phyloP scores from a whole-genome alignment of 306 rosid genomes.

The Casuarina cunninghamiana region DNA sequence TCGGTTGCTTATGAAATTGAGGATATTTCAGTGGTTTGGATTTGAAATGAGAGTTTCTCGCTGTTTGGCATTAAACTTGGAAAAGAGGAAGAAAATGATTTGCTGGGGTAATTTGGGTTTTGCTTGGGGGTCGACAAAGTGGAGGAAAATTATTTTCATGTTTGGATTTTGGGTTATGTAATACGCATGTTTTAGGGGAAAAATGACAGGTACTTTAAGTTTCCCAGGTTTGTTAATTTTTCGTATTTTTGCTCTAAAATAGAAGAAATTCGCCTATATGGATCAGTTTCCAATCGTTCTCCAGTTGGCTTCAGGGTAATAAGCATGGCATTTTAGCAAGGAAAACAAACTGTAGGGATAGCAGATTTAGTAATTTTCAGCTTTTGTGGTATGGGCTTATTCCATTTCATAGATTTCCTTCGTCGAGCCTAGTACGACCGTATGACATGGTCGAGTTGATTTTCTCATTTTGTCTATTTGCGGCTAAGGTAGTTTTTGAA shows the following conservation, averaged over 20 bases:
- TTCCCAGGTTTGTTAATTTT: background rate
- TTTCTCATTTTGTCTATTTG: background rate
- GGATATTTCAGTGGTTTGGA: background rate
- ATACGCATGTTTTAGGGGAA: background rate
- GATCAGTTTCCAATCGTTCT: background rate
- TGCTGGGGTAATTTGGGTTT: background rate
- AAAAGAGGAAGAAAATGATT: background rate
- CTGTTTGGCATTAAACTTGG: background rate
- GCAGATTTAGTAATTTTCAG: background rate
- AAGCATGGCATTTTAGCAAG: background rate
- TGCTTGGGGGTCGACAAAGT: conserved; percentile 2
- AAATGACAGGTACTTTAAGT: background rate
- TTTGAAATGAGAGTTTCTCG: background rate
- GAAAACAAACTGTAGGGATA: background rate
- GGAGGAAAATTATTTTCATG: background rate
- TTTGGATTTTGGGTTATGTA: background rate
- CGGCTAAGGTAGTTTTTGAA: background rate
- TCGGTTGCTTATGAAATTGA: background rate
- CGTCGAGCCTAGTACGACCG: too few relatives aligned
- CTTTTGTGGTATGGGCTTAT: background rate
- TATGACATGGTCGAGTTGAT: background rate
- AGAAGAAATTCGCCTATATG: background rate
- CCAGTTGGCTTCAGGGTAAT: background rate
- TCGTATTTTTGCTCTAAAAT: background rate
- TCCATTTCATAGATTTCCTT: background rate